phyloP scores from a whole-genome alignment of 2,329 filamentous ascomycete species.

The Ophiostoma novo-ulmi region DNA sequence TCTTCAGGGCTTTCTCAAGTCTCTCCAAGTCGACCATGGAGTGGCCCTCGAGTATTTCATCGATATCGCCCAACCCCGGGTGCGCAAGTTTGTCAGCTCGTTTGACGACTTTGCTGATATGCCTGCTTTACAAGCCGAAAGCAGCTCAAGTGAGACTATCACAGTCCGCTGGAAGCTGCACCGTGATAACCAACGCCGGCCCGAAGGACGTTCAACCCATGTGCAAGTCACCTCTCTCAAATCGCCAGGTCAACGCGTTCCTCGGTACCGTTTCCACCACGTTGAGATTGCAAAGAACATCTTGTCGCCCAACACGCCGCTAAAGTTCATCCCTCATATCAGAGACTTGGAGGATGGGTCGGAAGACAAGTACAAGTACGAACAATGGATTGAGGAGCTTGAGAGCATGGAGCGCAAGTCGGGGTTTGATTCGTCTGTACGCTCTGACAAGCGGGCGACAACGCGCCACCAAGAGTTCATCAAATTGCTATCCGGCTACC shows the following conservation, averaged over 20 bases:
- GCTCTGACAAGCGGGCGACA: conserved; percentile 46
- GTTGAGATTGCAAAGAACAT: conserved; percentile 57
- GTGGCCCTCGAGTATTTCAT: conserved; percentile 44
- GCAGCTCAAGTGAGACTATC: neutral
- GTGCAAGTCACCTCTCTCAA: conserved; percentile 42
- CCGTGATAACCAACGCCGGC: conserved; percentile 23
- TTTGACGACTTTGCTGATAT: conserved; percentile 46
- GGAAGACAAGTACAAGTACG: conserved; percentile 49
- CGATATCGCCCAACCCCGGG: conserved; percentile 32
- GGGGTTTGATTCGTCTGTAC: conserved; percentile 51
- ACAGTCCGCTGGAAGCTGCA: conserved; percentile 20
- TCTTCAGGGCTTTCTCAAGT: conserved; percentile 39
- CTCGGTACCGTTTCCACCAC: conserved; percentile 55
- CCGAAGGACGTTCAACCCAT: conserved; percentile 21
- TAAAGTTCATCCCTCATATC: conserved; percentile 56
- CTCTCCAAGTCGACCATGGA: conserved; percentile 45
- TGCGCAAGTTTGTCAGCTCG: conserved; percentile 21
- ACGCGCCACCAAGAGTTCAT: conserved; percentile 50
- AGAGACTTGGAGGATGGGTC: conserved; percentile 51
- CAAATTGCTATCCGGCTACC: conserved; percentile 47
- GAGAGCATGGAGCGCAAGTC: conserved; percentile 54
- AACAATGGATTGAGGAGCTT: conserved; percentile 53
- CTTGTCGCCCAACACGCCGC: conserved; percentile 54
- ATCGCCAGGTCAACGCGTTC: conserved; percentile 49
- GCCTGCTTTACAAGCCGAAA: conserved; percentile 32